Percentiles rank a stretch among this genome's conserved stretches.
These are phyloP conservation scores for Fulvia fulva DNA, from an alignment of 2,329 filamentous ascomycete species.

Conservation along the genomic window DNA sequence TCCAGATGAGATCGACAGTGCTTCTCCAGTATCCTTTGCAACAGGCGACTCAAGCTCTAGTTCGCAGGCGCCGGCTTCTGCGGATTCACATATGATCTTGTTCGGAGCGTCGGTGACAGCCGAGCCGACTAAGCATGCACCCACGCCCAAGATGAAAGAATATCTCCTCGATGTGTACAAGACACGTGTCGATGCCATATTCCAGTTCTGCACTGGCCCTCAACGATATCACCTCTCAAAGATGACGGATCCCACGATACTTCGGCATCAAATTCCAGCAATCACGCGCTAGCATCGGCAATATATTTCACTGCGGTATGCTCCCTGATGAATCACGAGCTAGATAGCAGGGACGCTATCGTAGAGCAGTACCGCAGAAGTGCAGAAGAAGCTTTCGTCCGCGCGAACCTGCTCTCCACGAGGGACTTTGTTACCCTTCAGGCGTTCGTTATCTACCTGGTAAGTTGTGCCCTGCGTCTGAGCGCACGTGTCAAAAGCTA, in stretches of 20 bases:
- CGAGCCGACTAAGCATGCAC: not conserved
- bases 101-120: not conserved
- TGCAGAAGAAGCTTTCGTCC: constrained; percentile 1
- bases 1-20: not conserved
- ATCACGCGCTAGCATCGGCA: not conserved
- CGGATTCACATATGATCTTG: not conserved
- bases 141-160: not conserved
- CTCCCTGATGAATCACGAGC: constrained; percentile 6
- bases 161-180: constrained; percentile 2
- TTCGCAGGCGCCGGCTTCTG: not conserved
- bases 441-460: constrained; percentile 11
- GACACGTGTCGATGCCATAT: constrained; percentile 9
- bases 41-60: not conserved
- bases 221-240: not conserved
- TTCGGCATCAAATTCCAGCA: not conserved
- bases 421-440: not conserved
- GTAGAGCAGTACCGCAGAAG: not conserved
- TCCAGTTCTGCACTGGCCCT: constrained; percentile 13
- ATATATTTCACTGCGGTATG: constrained; percentile 11
- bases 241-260: not conserved
- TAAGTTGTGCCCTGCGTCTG: not conserved
- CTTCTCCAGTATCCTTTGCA: not conserved
- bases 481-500: not conserved
- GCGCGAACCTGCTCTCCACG: constrained; percentile 1
- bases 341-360: not conserved